Conservation (phyloP, 345 rosid genomes). For the Hypericum perforatum region DNA sequence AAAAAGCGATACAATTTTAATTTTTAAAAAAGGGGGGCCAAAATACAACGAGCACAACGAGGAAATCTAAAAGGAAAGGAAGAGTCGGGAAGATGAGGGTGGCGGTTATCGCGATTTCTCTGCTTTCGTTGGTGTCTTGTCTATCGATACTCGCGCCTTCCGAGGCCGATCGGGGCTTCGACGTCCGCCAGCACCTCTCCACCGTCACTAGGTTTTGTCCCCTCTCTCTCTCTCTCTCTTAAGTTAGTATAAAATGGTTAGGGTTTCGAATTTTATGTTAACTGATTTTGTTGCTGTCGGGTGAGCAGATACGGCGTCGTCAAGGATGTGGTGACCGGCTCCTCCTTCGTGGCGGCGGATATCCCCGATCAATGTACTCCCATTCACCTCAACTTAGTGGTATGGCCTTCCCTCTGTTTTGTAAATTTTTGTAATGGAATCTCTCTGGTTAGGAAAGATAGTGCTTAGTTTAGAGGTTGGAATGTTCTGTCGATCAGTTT, state of each 20-base stretch:
- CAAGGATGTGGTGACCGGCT: slow-evolving; percentile 32
- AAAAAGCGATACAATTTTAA: too few relatives aligned
- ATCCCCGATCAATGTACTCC: slow-evolving; percentile 61
- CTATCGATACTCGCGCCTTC: slow-evolving; percentile 14
- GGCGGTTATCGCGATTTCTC: slow-evolving; percentile 15
- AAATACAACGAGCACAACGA: too few relatives aligned
- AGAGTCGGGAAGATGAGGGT: slow-evolving; percentile 1
- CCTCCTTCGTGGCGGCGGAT: slow-evolving; percentile 28
- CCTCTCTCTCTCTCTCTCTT: background rate
- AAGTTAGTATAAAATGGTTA: background rate
- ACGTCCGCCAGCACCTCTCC: slow-evolving; percentile 62
- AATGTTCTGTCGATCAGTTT: background rate
- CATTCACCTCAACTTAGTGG: slow-evolving; percentile 94
- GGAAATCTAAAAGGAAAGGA: background rate
- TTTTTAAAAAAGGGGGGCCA: too few relatives aligned
- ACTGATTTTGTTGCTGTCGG: background rate
- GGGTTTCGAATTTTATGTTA: background rate
- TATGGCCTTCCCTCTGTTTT: slow-evolving; percentile 16
- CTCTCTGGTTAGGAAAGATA: background rate
- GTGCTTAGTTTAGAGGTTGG: too few relatives aligned
- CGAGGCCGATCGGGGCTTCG: slow-evolving; percentile 39
- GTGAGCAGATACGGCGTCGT: slow-evolving; percentile 58
- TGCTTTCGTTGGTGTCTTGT: slow-evolving; percentile 10
- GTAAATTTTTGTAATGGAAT: background rate
- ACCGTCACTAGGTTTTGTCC: slow-evolving; percentile 50